These are phyloP conservation scores for Amanita subjunquillea DNA, from an alignment of 768 basidiomycete species.

Conservation along the genomic window DNA sequence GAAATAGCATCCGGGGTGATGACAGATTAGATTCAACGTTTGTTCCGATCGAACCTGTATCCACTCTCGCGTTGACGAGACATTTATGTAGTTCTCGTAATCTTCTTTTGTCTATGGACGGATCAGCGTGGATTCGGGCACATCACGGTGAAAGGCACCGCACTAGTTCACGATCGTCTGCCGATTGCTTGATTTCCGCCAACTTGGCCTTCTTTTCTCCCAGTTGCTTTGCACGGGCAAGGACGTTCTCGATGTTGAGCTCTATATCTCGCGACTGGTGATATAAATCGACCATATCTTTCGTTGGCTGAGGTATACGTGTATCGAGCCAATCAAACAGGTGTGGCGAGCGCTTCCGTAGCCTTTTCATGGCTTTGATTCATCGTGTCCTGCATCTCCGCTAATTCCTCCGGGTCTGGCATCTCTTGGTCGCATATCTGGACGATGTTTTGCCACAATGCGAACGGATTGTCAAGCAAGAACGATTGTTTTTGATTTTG, in stretches of 20 bases:
- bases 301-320: constrained; percentile 9
- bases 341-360: constrained; percentile 5
- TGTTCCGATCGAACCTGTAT: background rate
- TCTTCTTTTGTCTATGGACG: background rate
- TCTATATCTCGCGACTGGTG: constrained; percentile 8
- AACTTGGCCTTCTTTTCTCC: constrained; percentile 1
- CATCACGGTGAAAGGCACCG: too few relatives aligned
- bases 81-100: background rate
- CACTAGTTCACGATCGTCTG: background rate
- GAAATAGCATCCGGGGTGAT: background rate
- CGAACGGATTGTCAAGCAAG: constrained; percentile 9
- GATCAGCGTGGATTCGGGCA: background rate
- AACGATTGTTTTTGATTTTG: background rate
- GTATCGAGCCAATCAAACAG: constrained; percentile 11
- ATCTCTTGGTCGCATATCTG: background rate
- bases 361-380: constrained; percentile 5
- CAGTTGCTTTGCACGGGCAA: constrained; percentile 7
- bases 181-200: background rate
- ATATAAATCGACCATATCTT: constrained; percentile 8
- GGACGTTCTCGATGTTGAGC: background rate
- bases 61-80: background rate
- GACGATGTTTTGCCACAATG: constrained; percentile 6
- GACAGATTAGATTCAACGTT: background rate
- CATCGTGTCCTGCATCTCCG: background rate
- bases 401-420: background rate